A percentile compares a stretch with the other conserved stretches of the same genome.
phyloP scores from a whole-genome alignment of 352 stramenopile genomes.

The Globisporangium recalcitrans region DNA sequence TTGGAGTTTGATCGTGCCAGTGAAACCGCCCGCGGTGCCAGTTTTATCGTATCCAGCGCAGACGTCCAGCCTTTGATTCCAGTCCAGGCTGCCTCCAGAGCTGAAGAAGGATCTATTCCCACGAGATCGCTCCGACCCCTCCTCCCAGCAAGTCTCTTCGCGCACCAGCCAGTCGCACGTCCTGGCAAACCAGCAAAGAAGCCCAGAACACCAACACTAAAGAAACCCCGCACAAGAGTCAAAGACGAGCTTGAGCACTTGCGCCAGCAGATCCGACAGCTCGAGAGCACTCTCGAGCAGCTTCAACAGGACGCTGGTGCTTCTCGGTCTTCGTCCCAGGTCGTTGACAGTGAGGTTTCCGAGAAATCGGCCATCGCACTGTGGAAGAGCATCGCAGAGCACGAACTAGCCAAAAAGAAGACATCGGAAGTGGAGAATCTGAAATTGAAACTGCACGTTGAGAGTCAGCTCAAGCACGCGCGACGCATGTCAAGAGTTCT shows the following conservation, averaged over 20 bases:
- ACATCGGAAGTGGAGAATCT: background rate
- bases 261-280: background rate
- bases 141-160: background rate
- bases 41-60: too few species aligned
- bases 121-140: background rate
- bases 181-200: background rate
- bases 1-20: background rate
- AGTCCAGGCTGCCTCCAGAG: background rate
- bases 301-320: background rate
- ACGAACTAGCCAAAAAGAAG: background rate
- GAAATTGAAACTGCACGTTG: background rate
- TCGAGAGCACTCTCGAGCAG: background rate
- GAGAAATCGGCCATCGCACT: background rate
- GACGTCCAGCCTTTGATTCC: too few species aligned
- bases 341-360: background rate
- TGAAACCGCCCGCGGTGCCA: background rate
- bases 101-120: background rate
- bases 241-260: background rate
- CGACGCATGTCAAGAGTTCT: background rate
- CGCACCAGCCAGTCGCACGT: background rate
- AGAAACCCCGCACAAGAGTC: background rate
- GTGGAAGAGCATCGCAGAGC: background rate
- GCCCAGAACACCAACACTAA: background rate
- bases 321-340: background rate
- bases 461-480: background rate